phyloP scores from a whole-genome alignment of 2,329 filamentous ascomycete genomes.

The Metarhizium anisopliae region DNA sequence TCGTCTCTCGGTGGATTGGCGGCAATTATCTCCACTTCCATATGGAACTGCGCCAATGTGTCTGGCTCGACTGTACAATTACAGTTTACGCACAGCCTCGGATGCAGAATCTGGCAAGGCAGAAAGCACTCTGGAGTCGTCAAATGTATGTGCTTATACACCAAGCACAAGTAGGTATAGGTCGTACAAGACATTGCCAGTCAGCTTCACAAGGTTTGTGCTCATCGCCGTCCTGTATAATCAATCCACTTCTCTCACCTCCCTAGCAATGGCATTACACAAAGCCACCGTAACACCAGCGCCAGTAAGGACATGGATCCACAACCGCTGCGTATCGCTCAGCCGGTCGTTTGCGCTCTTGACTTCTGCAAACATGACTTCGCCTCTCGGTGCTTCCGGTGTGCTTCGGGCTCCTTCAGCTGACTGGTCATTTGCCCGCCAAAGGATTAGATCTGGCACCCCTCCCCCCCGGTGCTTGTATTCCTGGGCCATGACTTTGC shows the following conservation, averaged over 20 bases:
- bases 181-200: background rate
- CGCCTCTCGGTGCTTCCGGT: constrained; percentile 31
- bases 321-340: constrained; percentile 91
- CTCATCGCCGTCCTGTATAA: background rate
- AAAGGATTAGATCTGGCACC: constrained; percentile 87
- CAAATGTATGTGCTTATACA: background rate
- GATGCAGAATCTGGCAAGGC: background rate
- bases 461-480: constrained; percentile 80
- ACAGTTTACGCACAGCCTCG: background rate
- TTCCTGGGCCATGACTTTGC: constrained; percentile 92
- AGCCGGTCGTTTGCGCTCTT: constrained; percentile 85
- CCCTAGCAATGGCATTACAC: constrained; percentile 52
- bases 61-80: background rate
- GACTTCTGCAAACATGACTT: constrained; percentile 71
- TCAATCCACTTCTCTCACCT: constrained; percentile 35
- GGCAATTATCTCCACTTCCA: too few relatives aligned
- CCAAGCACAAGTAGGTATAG: background rate
- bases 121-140: background rate
- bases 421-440: constrained; percentile 39
- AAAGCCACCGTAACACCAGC: constrained; percentile 82
- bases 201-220: background rate
- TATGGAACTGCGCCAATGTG: background rate
- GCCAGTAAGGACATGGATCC: constrained; percentile 87
- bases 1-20: background rate
- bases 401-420: constrained; percentile 6